Conservation (phyloP, 192 early-diverging fungal genomes). For the Gorgonomyces haynaldii region DNA sequence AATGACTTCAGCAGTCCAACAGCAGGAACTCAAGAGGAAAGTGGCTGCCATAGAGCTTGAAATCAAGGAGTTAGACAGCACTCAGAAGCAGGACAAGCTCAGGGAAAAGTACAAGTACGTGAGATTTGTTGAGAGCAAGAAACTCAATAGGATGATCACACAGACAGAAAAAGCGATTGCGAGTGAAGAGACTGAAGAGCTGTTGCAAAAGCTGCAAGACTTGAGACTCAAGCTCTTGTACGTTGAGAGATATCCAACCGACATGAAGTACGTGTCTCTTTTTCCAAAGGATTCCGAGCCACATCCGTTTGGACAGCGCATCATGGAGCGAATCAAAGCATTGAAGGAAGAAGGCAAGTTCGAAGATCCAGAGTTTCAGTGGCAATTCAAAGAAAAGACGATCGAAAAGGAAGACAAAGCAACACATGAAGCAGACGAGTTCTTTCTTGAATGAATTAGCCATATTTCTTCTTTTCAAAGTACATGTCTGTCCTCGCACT, state of each 20-base stretch:
- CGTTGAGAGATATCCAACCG: constrained; percentile 1
- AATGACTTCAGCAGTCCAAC: background rate
- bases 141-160: background rate
- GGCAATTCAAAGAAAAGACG: too few relatives aligned
- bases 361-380: too few relatives aligned
- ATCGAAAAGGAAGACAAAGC: background rate
- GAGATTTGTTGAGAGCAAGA: constrained; percentile 4
- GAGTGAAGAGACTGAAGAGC: background rate
- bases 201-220: background rate
- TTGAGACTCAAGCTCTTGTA: constrained; percentile 5
- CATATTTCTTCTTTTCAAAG: constrained; percentile 89
- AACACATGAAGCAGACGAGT: background rate
- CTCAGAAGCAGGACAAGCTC: background rate
- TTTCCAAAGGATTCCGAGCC: too few relatives aligned
- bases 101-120: constrained; percentile 7
- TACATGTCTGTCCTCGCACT: constrained; percentile 82
- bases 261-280: constrained; percentile 6
- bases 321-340: too few relatives aligned
- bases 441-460: constrained; percentile 61
- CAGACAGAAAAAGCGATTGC: background rate
- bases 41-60: background rate
- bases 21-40: constrained; percentile 2
- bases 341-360: too few relatives aligned
- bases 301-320: too few relatives aligned
- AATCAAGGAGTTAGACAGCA: background rate